Evolutionary conservation across 495 filamentous ascomycete genomes (phyloP), one percentile per base, ranked within the genome.

Genomic region (Penicillium soppii): DNA sequence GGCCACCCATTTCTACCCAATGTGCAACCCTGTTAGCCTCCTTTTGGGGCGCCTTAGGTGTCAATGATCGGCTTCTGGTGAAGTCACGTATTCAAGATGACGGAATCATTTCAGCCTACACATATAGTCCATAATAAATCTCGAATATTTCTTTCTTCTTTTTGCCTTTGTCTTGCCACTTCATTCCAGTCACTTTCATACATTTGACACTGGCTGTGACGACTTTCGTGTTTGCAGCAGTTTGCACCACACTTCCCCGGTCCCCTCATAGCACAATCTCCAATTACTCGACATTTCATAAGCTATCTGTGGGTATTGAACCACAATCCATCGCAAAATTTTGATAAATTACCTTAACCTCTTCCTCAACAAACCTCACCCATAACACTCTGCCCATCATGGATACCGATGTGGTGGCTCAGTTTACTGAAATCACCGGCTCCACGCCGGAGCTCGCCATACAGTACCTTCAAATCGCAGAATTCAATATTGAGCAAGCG

Each of bases 401-500:
- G 89, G 88, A 89, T 47, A 79, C 56, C 57, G 71, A 75, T 43
- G 61, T 70, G 57, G 66, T 77, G 54, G 68, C 74, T 46, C 74
- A 77, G 61, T 77, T 77, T 45, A 83, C 51, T 74, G 61, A 74
- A 63, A 71, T 98, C 63, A 97, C 94, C 32, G 73, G 71, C 37
- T 76, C 81, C 33, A 73, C 72, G 40, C 77, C 81, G 8, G 74
- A 84, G 52, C 77, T 83, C 51, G 91, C 91, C 20, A 77, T 77
- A 47, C 87, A 87, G 56, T 95, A 95, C 68, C 80, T 97, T 29
- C 77, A 86, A 57, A 73, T 98, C 45, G 84, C 90, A 21, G 89
- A 95, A 55, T 84, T 82, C 58, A 84, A 95, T 60, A 73, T 90
- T 45, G 82, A 87, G 60, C 89, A 94, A 65, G 94, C 94, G 7